These are phyloP conservation scores for Viola pubescens DNA, from an alignment of 441 rosid genomes.

Conservation along the genomic window DNA sequence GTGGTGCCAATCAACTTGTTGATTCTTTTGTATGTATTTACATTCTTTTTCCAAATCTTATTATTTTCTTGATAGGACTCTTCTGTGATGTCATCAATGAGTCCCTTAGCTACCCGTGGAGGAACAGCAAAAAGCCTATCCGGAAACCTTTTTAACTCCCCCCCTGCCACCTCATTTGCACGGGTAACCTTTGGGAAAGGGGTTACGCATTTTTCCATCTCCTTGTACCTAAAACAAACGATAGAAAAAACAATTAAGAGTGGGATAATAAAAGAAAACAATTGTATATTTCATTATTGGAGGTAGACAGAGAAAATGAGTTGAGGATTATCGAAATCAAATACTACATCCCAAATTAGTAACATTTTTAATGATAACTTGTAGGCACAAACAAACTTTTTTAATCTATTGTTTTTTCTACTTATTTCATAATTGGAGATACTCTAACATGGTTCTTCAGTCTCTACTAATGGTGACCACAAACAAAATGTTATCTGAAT, in stretches of 20 bases:
- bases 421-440: too few species aligned
- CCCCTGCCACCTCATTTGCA: slow-evolving; percentile 69
- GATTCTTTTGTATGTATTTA: slow-evolving; percentile 53
- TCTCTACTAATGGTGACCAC: too few species aligned
- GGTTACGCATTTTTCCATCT: slow-evolving; percentile 57
- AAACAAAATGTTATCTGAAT: too few species aligned
- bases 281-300: too few species aligned
- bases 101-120: slow-evolving; percentile 57
- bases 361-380: too few species aligned
- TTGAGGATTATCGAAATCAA: too few species aligned
- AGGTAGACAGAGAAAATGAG: too few species aligned
- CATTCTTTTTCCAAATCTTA: slow-evolving; percentile 72
- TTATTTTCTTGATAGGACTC: slow-evolving; percentile 61
- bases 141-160: slow-evolving; percentile 72
- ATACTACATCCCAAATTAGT: too few species aligned
- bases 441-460: too few species aligned
- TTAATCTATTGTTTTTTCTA: too few species aligned
- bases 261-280: background rate
- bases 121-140: slow-evolving; percentile 76
- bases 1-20: slow-evolving; percentile 65
- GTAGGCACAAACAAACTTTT: too few species aligned
- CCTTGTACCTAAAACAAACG: slow-evolving; percentile 52
- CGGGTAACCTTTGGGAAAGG: slow-evolving; percentile 60
- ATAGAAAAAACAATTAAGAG: slow-evolving; percentile 9
- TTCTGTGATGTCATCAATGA: slow-evolving; percentile 41